Base-by-base conservation (phyloP, 441 rosid genomes). In the Arabidopsis hybrid region DNA sequence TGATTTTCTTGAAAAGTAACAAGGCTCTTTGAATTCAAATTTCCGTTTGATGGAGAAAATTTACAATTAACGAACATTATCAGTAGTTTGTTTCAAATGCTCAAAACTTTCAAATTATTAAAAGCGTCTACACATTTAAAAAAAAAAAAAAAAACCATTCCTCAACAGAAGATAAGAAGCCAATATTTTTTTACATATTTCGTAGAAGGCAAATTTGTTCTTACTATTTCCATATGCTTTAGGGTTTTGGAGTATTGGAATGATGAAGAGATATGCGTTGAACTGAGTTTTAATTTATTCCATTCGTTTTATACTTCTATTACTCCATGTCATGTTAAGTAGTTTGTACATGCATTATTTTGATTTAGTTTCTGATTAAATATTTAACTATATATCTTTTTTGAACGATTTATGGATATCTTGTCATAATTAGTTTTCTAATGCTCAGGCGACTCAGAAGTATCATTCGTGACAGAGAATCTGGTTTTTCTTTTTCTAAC, bases 191-290 rank as follows among this genome's bases (percentile, higher is more conserved):
- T 6, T 29, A 21, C 36, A 40, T 9, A 32, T 31, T 35, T 12
- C 57, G 32, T 35, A 18, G 10, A 45, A 45, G 7, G 39, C 26
- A 13, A 4, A 2, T 11, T 29, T 31, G 8, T 36, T 47, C 35
- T 56, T 63, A 55, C 31, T 9, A 32, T 59, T 13, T 74, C 34
- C 14, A 32, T 31, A 60, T 51, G 38, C 31, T 67, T 58, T 65
- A 51, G 62, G 73, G 67, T 18, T 60, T 43, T 46, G 3, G 10
- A 31, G 12, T 16, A 49, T 29, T 65, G 29, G 51, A 60, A n/a
- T 17, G 45, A 29, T 7, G 10, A 16, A 36, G 14, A 10, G 3
- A 39, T 5, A 9, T 55, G 18, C 8, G 12, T 34, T 4, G 46
- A 53, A 34, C 7, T 16, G 57, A 34, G 3, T 51, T 32, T 40